phyloP scores from a whole-genome alignment of 2,329 filamentous ascomycete genomes.

The Mariannaea sp. region DNA sequence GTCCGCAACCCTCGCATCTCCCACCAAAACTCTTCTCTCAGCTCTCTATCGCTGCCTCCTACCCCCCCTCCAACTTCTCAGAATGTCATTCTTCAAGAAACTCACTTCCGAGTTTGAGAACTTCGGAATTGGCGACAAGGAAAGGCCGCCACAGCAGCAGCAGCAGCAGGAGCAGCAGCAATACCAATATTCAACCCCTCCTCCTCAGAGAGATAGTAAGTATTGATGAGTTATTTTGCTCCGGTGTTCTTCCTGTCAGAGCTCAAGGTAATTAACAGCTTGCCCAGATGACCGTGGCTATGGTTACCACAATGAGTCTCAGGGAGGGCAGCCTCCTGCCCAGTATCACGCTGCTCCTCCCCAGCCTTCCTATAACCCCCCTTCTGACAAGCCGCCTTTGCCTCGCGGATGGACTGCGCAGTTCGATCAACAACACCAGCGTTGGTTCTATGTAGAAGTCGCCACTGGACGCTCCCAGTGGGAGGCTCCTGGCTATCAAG shows the following conservation, averaged over 20 bases:
- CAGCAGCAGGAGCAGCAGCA: too few relatives aligned
- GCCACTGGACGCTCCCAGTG: constrained; percentile 66
- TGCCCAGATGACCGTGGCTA: constrained; percentile 32
- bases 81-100: constrained; percentile 53
- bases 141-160: too few relatives aligned
- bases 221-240: neutral
- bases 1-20: neutral
- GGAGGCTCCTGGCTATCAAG: constrained; percentile 54
- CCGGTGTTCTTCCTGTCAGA: too few relatives aligned
- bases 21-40: neutral
- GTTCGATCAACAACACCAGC: constrained; percentile 64
- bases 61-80: constrained; percentile 22
- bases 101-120: constrained; percentile 51
- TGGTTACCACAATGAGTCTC: constrained; percentile 34
- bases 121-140: constrained; percentile 51
- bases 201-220: constrained; percentile 30
- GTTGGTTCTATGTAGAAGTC: constrained; percentile 69
- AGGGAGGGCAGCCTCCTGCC: constrained; percentile 46
- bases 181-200: constrained; percentile 15
- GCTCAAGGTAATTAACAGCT: constrained; percentile 12
- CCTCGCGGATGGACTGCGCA: constrained; percentile 66
- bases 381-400: constrained; percentile 53
- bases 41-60: constrained; percentile 17
- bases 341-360: constrained; percentile 35
- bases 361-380: constrained; percentile 42